Conservation (phyloP, 2,329 filamentous ascomycete species). For the Fusarium concolor region DNA sequence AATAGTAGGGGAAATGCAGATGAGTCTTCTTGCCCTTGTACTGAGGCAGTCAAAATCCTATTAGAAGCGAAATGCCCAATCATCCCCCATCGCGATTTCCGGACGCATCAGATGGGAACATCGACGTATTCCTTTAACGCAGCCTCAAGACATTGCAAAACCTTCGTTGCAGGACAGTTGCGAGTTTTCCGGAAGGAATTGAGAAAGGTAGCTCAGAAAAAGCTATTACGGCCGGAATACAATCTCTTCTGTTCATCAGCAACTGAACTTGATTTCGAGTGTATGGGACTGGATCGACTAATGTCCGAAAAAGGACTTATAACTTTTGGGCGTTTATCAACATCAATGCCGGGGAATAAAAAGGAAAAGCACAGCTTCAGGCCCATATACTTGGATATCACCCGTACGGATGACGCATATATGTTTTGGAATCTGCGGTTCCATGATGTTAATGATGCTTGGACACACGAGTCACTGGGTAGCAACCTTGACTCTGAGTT, state of each 20-base stretch:
- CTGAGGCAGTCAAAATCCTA: background rate
- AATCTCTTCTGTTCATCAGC: rapidly evolving
- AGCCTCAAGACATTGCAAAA: background rate
- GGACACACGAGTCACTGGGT: background rate
- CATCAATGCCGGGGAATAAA: rapidly evolving
- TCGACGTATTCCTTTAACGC: rapidly evolving
- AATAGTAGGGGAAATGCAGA: rapidly evolving
- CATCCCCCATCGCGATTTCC: background rate
- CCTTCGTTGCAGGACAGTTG: background rate
- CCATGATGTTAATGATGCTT: background rate
- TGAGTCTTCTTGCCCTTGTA: background rate
- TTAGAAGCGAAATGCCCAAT: background rate
- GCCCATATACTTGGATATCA: background rate
- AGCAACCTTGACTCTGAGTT: too few species aligned
- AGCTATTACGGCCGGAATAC: rapidly evolving
- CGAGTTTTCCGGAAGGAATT: background rate
- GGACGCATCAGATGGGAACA: rapidly evolving
- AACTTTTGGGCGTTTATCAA: background rate
- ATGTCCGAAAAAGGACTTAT: background rate
- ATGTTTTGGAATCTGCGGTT: background rate
- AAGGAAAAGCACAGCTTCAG: rapidly evolving
- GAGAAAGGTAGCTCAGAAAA: background rate
- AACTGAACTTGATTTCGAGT: background rate
- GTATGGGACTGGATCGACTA: background rate
- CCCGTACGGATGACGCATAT: background rate